A percentile compares a stretch with the other conserved stretches of the same genome.
Conservation (phyloP, 345 rosid genomes). For the Euclidium syriacum region DNA sequence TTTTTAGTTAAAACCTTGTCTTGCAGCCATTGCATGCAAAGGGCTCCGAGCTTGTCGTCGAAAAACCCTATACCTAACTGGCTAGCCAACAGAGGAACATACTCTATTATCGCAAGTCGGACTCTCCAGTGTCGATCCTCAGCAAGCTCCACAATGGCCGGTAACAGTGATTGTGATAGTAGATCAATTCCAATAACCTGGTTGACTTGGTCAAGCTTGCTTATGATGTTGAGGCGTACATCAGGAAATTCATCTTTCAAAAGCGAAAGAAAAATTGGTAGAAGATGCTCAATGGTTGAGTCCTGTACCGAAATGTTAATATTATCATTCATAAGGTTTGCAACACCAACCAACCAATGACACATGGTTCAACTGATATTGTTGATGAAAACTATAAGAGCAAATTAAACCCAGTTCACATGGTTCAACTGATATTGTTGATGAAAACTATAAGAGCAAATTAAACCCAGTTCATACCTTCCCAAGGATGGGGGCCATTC, state of each 20-base stretch:
- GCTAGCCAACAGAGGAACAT: constrained; percentile 76
- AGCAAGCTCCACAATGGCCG: constrained; percentile 87
- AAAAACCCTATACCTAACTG: constrained; percentile 77
- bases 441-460: too few species aligned
- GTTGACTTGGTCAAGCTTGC: constrained; percentile 92
- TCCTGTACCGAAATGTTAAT: constrained; percentile 38
- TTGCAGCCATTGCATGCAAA: constrained; percentile 83
- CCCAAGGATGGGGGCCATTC: constrained; percentile 79
- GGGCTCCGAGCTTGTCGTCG: constrained; percentile 70
- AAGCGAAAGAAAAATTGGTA: constrained; percentile 80
- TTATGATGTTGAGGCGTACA: constrained; percentile 76
- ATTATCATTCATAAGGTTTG: not conserved
- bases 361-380: too few species aligned
- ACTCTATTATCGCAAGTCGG: constrained; percentile 80
- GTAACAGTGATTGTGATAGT: constrained; percentile 70
- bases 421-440: not conserved
- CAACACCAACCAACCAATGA: too few species aligned
- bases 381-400: not conserved
- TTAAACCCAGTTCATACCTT: constrained; percentile 38
- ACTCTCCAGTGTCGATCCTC: constrained; percentile 92
- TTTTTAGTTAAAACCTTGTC: constrained; percentile 53
- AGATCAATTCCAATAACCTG: constrained; percentile 93
- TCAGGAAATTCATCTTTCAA: constrained; percentile 89
- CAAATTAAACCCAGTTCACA: not conserved
- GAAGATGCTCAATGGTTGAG: constrained; percentile 78